Conservation (phyloP, 116 monocot genomes). For the Iris pallida region DNA sequence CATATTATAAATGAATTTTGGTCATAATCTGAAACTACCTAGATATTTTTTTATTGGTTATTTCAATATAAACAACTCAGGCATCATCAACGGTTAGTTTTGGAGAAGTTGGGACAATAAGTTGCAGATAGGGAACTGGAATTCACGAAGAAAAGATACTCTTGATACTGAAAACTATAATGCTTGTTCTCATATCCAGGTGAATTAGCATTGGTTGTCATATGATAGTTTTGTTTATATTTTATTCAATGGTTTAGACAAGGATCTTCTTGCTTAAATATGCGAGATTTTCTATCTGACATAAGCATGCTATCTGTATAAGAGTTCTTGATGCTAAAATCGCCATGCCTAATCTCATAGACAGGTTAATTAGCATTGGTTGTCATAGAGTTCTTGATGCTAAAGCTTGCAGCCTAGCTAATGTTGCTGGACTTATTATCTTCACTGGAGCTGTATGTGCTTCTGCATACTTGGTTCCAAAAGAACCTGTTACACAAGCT, state of each 20-base stretch:
- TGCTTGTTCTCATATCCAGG: too few species aligned
- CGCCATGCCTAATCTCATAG: too few species aligned
- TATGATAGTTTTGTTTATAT: too few species aligned
- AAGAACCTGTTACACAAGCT: slow-evolving; percentile 65
- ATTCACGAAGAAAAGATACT: slow-evolving; percentile 64
- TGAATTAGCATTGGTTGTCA: too few species aligned
- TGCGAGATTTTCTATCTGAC: not conserved
- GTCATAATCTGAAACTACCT: too few species aligned
- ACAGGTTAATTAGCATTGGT: too few species aligned
- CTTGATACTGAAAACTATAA: too few species aligned
- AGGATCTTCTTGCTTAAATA: not conserved
- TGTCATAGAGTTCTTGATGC: too few species aligned
- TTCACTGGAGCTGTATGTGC: slow-evolving; percentile 55
- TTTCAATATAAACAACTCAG: slow-evolving; percentile 27
- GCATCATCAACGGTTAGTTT: slow-evolving; percentile 94
- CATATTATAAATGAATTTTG: too few species aligned
- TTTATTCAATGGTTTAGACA: too few species aligned
- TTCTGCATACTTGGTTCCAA: slow-evolving; percentile 66
- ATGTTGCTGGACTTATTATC: slow-evolving; percentile 58
- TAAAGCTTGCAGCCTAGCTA: slow-evolving; percentile 60
- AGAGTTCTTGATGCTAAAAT: too few species aligned
- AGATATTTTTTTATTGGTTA: not conserved
- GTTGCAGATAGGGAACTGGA: slow-evolving; percentile 50
- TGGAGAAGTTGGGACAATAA: slow-evolving; percentile 81
- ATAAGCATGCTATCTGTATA: not conserved